Base-by-base conservation (phyloP, 2,329 filamentous ascomycete species). In the Nothopassalora personata region DNA sequence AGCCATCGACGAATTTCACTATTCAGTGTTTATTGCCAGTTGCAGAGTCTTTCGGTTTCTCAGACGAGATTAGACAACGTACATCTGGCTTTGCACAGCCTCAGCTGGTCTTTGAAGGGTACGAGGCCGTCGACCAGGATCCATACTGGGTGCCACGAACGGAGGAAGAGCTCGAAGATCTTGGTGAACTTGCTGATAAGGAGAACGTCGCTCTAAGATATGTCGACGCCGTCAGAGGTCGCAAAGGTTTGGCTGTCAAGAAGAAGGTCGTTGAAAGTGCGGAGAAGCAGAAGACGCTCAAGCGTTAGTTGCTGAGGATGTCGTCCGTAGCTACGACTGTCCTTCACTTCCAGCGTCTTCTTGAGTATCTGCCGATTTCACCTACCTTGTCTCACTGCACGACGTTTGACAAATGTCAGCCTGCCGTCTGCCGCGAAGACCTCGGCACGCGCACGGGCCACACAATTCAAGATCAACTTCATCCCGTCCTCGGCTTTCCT, bases 111-210 rank as follows among this genome's bases (percentile, higher is more conserved):
- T 99, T 97, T 72, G 85, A 90, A 7, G 94, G 94, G 0, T 99
- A 92, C 71, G 91, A 97, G 74, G 84, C 96, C 67, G 80, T 97
- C 1, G 91, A 97, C 72, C 88, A 97, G 76, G 94, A 99, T 78
- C 94, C 94, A 0, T 96, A 95, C 78, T 99, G 94, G 94, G 91
- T 96, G 50, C 94, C 94, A 1, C 91, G 91, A 65, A 97, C 93
- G 0, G 94, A 97, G 72, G 94, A 97, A 73, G 91, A 99, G 71
- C 76, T 99, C 54, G 94, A 99, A 80, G 94, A 99, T 79, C 77
- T 99, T 61, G 94, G 94, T 28, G 93, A 97, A 79, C 79, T 93
- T 72, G 94, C 90, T 4, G 94, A 99, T 76, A 84, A 85, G 71
- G 94, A 97, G 80, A 97, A 97, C 76, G 90, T 97, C 53, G 94